Conservation (phyloP, 2,329 filamentous ascomycete genomes). For the Sarocladium kiliense region DNA sequence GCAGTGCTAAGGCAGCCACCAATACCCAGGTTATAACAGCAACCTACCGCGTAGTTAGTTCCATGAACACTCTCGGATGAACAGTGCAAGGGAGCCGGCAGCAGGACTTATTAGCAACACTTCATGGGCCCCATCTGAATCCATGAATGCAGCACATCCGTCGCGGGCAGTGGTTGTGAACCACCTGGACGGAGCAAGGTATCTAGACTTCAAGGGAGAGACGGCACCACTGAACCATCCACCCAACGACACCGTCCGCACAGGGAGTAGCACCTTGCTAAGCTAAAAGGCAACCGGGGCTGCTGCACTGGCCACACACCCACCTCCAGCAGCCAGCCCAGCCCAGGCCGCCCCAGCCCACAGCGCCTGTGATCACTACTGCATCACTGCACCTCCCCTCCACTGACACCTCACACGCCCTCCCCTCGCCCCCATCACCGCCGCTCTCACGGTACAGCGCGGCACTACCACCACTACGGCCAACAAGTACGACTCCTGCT, state of each 20-base stretch:
- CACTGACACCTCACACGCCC: neutral
- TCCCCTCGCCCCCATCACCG: neutral
- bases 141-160: too few species aligned
- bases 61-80: too few species aligned
- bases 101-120: too few species aligned
- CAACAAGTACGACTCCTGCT: neutral
- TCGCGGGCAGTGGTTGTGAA: too few species aligned
- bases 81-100: too few species aligned
- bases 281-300: neutral
- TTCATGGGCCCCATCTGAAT: too few species aligned
- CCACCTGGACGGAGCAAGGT: neutral
- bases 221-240: too few species aligned
- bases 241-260: too few species aligned
- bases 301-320: constrained; percentile 4
- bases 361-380: neutral
- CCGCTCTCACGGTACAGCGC: neutral
- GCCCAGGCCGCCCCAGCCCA: neutral
- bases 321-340: neutral
- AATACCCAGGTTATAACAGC: neutral
- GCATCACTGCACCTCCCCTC: neutral
- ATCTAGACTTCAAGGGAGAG: neutral
- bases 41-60: neutral
- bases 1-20: constrained; percentile 1
- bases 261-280: neutral
- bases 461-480: neutral